Percentiles rank a stretch among this genome's conserved stretches.
These are phyloP conservation scores for Typha latifolia DNA, from an alignment of 176 grass and related monocot species.

Conservation along the genomic window DNA sequence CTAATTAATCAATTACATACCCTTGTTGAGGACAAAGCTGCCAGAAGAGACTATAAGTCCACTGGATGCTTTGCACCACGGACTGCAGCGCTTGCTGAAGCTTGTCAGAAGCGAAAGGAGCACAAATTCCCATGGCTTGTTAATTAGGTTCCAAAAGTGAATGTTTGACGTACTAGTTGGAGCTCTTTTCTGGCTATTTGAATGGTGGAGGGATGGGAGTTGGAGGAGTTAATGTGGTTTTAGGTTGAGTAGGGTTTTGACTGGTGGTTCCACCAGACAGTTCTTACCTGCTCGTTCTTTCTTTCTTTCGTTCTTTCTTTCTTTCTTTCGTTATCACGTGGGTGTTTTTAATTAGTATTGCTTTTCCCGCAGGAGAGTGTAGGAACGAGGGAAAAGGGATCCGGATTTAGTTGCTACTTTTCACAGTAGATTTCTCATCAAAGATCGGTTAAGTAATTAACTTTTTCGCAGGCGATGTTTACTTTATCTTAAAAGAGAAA, in stretches of 20 bases:
- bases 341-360: not conserved
- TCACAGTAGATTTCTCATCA: too few species aligned
- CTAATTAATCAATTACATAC: not conserved
- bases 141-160: not conserved
- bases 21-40: slow-evolving; percentile 53
- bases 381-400: too few species aligned
- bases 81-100: slow-evolving; percentile 51
- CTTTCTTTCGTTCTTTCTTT: not conserved
- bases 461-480: too few species aligned
- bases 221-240: slow-evolving; percentile 6
- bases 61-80: slow-evolving; percentile 46
- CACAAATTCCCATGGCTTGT: not conserved
- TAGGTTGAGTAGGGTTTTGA: slow-evolving; percentile 31
- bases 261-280: slow-evolving; percentile 63
- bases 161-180: not conserved
- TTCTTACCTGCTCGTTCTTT: slow-evolving; percentile 6
- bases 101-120: not conserved
- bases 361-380: too few species aligned
- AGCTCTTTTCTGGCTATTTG: not conserved
- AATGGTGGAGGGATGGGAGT: not conserved
- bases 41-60: slow-evolving; percentile 97
- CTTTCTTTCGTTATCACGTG: slow-evolving; percentile 18
- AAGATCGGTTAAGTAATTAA: too few species aligned
- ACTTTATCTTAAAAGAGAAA: too few species aligned
- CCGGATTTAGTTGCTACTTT: too few species aligned